phyloP scores from a whole-genome alignment of 2,329 filamentous ascomycete genomes.

The Epichloe sibirici region DNA sequence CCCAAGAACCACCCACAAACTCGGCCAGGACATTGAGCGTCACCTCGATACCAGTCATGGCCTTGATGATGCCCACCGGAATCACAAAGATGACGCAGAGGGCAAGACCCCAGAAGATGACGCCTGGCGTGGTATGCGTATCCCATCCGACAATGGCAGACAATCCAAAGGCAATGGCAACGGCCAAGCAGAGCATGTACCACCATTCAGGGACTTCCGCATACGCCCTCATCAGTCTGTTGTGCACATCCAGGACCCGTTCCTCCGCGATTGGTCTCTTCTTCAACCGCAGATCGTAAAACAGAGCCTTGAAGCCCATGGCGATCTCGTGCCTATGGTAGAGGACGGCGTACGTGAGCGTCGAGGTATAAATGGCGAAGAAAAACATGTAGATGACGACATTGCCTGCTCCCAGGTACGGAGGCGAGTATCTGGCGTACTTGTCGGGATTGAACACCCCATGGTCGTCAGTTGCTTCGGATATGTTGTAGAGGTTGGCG shows the following conservation, averaged over 20 bases:
- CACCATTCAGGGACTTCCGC: constrained; percentile 42
- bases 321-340: constrained; percentile 40
- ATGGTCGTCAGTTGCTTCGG: constrained; percentile 26
- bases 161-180: constrained; percentile 33
- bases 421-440: constrained; percentile 39
- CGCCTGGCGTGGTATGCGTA: constrained; percentile 37
- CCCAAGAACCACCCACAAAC: constrained; percentile 38
- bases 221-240: constrained; percentile 34
- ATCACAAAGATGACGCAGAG: constrained; percentile 39
- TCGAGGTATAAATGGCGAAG: constrained; percentile 42
- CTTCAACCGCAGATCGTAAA: constrained; percentile 31
- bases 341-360: constrained; percentile 35
- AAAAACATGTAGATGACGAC: constrained; percentile 42
- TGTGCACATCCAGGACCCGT: constrained; percentile 33
- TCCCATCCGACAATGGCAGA: constrained; percentile 35
- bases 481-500: constrained; percentile 34
- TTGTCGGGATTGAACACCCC: constrained; percentile 32
- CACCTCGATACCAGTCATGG: constrained; percentile 40
- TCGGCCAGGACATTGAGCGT: constrained; percentile 41
- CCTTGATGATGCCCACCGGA: constrained; percentile 39
- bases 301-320: constrained; percentile 35
- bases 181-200: constrained; percentile 31
- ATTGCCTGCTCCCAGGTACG: constrained; percentile 37
- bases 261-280: constrained; percentile 21
- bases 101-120: constrained; percentile 37